These are phyloP conservation scores for Alternaria gansuensis DNA, from an alignment of 2,329 filamentous ascomycete genomes.

Conservation along the genomic window DNA sequence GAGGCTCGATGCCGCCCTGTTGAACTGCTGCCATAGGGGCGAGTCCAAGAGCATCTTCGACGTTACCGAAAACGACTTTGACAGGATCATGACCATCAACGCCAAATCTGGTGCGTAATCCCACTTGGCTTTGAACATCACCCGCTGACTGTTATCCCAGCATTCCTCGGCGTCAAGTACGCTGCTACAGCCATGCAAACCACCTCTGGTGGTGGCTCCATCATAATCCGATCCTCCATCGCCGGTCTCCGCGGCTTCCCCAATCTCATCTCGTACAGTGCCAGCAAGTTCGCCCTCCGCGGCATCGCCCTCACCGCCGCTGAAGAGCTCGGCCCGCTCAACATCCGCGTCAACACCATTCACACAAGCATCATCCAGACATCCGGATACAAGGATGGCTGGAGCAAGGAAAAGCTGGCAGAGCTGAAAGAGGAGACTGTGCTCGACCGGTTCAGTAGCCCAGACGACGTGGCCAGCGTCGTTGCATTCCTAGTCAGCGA, in stretches of 20 bases:
- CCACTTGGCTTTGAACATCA: not conserved
- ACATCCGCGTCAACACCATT: conserved; percentile 55
- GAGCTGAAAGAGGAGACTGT: conserved; percentile 47
- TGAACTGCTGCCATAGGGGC: conserved; percentile 42
- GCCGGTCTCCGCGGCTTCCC: conserved; percentile 53
- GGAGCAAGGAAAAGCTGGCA: conserved; percentile 48
- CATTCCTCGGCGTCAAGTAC: conserved; percentile 53
- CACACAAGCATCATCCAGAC: conserved; percentile 53
- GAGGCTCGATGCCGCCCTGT: conserved; percentile 39
- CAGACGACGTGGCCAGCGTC: conserved; percentile 52
- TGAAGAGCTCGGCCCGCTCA: conserved; percentile 50
- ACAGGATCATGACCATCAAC: conserved; percentile 51
- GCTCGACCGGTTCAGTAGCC: conserved; percentile 49
- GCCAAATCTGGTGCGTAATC: conserved; percentile 48
- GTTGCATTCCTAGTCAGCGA: conserved; percentile 53
- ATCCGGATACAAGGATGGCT: conserved; percentile 49
- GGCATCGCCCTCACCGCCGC: conserved; percentile 54
- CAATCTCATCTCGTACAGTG: conserved; percentile 50
- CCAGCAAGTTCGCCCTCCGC: conserved; percentile 51
- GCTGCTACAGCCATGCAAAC: conserved; percentile 46
- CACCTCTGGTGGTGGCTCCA: conserved; percentile 48
- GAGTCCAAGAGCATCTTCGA: conserved; percentile 49
- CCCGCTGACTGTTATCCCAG: conserved; percentile 19
- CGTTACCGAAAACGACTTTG: conserved; percentile 48
- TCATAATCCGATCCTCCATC: conserved; percentile 53